Base-by-base conservation (phyloP, 1,139 yeast genomes). In the Lodderomyces beijingensis region DNA sequence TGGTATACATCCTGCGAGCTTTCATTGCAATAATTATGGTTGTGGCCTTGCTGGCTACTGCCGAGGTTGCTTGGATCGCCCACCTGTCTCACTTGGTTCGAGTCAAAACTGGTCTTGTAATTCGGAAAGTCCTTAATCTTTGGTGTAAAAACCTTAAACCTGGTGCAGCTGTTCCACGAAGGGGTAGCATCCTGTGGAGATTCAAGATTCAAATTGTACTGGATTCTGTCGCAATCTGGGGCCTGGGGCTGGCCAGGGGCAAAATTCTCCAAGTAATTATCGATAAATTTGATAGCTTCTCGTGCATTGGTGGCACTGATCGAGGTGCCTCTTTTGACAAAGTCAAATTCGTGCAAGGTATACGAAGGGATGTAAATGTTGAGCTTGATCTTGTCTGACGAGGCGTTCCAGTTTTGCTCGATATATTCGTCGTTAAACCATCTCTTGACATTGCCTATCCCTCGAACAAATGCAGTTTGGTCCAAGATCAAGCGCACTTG, bases 391-490 rank as follows among this genome's bases (percentile, higher is more conserved):
- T 39, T 40, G 20, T 52, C 55, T 5, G 44, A 38, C 13, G 41
- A 32, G 23, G 40, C 34, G 5, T 40, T 39, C 9, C 42, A 28
- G 33, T 52, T 55, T 23, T 55, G 28, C 13, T 55, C 42, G 45
- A 71, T 42, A 51, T 59, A 44, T 31, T 56, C 65, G n/a, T 57
- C 45, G 34, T 67, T 63, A 35, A 69, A 62, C 83, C 84, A 77
- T 39, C 73, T 55, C 47, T 74, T 74, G 47, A 77, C 62, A 42
- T 73, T 73, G 1, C 79, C 80, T 30, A 77, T 65, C 2, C 83
- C 84, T 35, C 77, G 65, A 4, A 74, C 70, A 39, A 77, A 62
- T 1, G 80, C 77, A 8, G 80, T 68, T 18, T 75, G 79, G 47
- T 77, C 84, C 31, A 77, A 47, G 8, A 77, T 73, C 34, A 76